These are phyloP conservation scores for Plasmodium chabaudi DNA, from an alignment of 169 alveolate genomes.

Conservation along the genomic window DNA sequence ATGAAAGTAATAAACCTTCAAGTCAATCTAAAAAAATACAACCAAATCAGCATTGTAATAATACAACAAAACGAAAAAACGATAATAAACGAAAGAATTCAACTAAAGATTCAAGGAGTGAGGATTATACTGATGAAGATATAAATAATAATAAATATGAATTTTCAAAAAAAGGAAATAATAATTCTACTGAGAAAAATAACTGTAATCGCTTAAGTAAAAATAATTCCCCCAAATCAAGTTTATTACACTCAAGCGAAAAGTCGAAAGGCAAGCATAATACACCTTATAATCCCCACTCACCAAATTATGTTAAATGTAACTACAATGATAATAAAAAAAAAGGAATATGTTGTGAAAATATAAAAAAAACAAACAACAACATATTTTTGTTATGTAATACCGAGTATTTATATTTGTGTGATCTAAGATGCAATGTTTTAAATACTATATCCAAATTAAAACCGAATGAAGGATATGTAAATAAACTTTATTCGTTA, in stretches of 20 bases:
- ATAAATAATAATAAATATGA: constrained; percentile 33
- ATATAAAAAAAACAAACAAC: constrained; percentile 48
- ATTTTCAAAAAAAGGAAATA: constrained; percentile 33
- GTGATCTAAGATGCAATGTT: constrained; percentile 70
- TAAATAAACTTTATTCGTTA: constrained; percentile 71
- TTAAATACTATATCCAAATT: constrained; percentile 77
- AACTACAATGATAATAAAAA: constrained; percentile 72
- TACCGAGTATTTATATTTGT: constrained; percentile 65
- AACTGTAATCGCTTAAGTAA: constrained; percentile 35
- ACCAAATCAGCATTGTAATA: constrained; percentile 5
- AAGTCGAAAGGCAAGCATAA: constrained; percentile 52
- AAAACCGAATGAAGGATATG: constrained; percentile 70
- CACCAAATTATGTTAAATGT: constrained; percentile 74
- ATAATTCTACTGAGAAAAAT: constrained; percentile 8
- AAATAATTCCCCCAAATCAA: constrained; percentile 26
- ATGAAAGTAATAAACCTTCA: neutral
- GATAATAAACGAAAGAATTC: constrained; percentile 73
- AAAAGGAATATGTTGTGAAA: constrained; percentile 76
- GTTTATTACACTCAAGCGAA: constrained; percentile 15
- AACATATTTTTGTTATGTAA: constrained; percentile 74
- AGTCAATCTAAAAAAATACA: constrained; percentile 20
- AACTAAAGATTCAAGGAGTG: constrained; percentile 53
- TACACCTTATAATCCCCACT: constrained; percentile 58
- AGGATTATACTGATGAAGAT: neutral
- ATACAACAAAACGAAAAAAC: constrained; percentile 21